Conservation (phyloP, 805 yeast species). For the Kluyveromyces starmeri region DNA sequence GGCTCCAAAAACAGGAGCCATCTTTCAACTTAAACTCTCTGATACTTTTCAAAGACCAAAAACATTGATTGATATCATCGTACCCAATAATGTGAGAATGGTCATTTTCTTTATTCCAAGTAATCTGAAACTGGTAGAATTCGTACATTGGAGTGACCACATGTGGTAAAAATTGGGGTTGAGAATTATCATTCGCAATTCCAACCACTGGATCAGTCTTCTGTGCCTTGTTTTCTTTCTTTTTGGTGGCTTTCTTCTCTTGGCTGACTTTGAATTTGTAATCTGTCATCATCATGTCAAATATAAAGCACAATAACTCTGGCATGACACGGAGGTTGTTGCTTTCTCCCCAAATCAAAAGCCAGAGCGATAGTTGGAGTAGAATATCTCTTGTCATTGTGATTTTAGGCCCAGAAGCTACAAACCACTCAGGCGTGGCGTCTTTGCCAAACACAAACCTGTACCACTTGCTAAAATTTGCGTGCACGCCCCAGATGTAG, state of each 20-base stretch:
- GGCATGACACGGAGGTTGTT: slow-evolving; percentile 81
- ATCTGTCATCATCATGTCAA: slow-evolving; percentile 38
- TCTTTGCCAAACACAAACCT: slow-evolving; percentile 72
- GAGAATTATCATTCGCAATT: slow-evolving; percentile 25
- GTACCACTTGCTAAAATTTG: slow-evolving; percentile 88
- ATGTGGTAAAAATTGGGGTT: slow-evolving; percentile 24
- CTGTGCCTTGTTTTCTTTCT: too few species aligned
- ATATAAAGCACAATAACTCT: slow-evolving; percentile 76
- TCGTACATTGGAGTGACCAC: slow-evolving; percentile 32
- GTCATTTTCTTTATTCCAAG: slow-evolving; percentile 38
- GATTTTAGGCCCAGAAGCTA: not conserved
- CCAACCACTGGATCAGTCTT: not conserved
- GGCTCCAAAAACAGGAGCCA: slow-evolving; percentile 40
- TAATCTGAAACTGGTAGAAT: slow-evolving; percentile 22
- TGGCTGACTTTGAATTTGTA: slow-evolving; percentile 27
- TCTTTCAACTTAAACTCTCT: slow-evolving; percentile 41
- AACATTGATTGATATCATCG: slow-evolving; percentile 81
- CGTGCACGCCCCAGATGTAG: slow-evolving; percentile 81
- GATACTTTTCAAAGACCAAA: slow-evolving; percentile 70
- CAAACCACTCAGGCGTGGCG: not conserved
- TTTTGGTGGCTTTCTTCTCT: not conserved
- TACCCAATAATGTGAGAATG: slow-evolving; percentile 69
- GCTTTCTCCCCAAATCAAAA: slow-evolving; percentile 85
- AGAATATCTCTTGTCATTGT: slow-evolving; percentile 15
- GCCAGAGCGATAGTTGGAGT: slow-evolving; percentile 64